Base-by-base conservation (phyloP, 164 flowering plant genomes). In the Berberis vulgaris region DNA sequence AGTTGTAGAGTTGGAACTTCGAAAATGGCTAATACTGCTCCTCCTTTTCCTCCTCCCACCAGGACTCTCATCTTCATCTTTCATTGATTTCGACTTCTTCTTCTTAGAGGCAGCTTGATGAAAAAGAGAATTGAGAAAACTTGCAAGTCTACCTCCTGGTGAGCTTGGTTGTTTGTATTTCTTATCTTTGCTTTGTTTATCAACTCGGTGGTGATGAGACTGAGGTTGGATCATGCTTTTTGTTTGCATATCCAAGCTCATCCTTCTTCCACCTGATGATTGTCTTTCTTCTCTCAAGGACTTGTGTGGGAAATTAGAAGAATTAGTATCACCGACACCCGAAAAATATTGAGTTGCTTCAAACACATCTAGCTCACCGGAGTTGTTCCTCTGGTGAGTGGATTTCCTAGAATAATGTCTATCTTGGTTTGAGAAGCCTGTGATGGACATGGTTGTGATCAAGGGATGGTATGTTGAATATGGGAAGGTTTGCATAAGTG, bases 311-410 rank as follows among this genome's bases (percentile, higher is more conserved):
- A 58, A 63, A 4, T 50, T 9, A 45, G 50, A 60, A 6, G 56
- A 71, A 26, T n/a, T 4, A 39, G 52, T 62, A 52, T 84, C 85
- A 46, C 71, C 74, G 69, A 69, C 70, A 4, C 74, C 87, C 2
- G 92, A 80, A 79, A 89, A 92, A 64, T 89, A 92, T n/a, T 80
- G 54, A 2, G 88, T 80, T 0, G 98, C 98, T 64, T 93, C 96
- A 44, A 92, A 92, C 41, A 92, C 96, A 46, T 88, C 96, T 47
- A 92, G 82, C 74, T 92, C 96, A n/a, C 80, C 87, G 2, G 96
- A 92, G 64, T 78, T 77, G 8, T 80, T 79, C 54, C 85, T 69
- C 46, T 75, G 67, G 69, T 81, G 90, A 69, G 70, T 71, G 3
- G 86, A 46, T 50, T 77, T 83, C 77, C 73, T 84, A 68, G 26